Evolutionary conservation across 805 yeast species (phyloP).

Genomic region (Ascoidea asiatica): DNA sequence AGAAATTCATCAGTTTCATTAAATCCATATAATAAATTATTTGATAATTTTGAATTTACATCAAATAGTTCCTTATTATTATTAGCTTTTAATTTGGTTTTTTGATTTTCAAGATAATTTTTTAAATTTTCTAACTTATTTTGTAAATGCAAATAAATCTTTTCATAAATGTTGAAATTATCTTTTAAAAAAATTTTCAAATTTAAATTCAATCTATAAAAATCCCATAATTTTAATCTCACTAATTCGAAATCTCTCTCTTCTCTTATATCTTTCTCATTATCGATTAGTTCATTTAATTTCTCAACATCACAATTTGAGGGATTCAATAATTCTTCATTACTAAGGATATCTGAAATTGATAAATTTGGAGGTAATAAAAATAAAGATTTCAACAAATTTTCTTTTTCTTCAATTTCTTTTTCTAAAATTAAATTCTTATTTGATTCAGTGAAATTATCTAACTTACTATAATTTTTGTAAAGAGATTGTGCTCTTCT

Average conservation of each 20-base stretch:
- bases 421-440: not conserved
- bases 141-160: no score
- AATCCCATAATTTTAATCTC: constrained; percentile 14
- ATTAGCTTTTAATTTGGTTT: no score
- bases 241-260: constrained; percentile 19
- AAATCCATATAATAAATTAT: not conserved
- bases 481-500: not conserved
- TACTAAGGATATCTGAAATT: not conserved
- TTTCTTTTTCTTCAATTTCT: not conserved
- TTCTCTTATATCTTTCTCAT: constrained; percentile 19
- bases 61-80: not conserved
- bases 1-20: not conserved
- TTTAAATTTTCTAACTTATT: not conserved
- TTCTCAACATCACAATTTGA: no score
- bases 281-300: constrained; percentile 6
- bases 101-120: not conserved
- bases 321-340: not conserved
- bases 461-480: not conserved
- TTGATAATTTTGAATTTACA: constrained; percentile 1
- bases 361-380: not conserved
- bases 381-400: not conserved
- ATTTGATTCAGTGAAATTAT: not conserved
- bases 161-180: constrained; percentile 13
- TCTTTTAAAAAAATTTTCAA: constrained; percentile 15
- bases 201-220: constrained; percentile 16